phyloP scores from a whole-genome alignment of 371 early-diverging fungal genomes.

The Mortierella sp. region DNA sequence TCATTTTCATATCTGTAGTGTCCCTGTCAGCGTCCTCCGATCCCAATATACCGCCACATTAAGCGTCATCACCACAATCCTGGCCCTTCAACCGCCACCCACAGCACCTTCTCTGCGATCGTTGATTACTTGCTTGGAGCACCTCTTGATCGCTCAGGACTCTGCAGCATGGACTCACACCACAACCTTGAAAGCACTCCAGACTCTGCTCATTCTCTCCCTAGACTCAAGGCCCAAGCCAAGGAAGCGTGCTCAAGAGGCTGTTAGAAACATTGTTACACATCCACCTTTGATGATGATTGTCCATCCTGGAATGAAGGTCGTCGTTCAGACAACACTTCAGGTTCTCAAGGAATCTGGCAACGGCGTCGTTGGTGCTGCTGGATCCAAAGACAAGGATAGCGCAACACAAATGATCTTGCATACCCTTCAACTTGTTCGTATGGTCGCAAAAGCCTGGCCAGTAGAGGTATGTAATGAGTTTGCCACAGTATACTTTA shows the following conservation, averaged over 20 bases:
- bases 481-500: neutral
- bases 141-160: constrained; percentile 86
- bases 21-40: constrained; percentile 72
- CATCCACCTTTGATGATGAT: constrained; percentile 81
- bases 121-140: constrained; percentile 84
- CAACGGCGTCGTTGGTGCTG: constrained; percentile 74
- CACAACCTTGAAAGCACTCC: constrained; percentile 75
- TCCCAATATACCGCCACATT: constrained; percentile 75
- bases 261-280: constrained; percentile 75
- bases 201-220: constrained; percentile 79
- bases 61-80: constrained; percentile 65
- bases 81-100: constrained; percentile 72
- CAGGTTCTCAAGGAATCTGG: constrained; percentile 77
- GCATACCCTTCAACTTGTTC: constrained; percentile 84
- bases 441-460: constrained; percentile 81
- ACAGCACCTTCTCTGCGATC: constrained; percentile 82
- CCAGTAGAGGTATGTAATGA: constrained; percentile 67
- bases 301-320: constrained; percentile 84
- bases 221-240: constrained; percentile 93
- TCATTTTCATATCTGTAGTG: constrained; percentile 52
- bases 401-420: constrained; percentile 60
- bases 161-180: constrained; percentile 79
- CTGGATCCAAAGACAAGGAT: constrained; percentile 60
- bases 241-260: constrained; percentile 90
- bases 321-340: constrained; percentile 81